Evolutionary conservation across 768 basidiomycete species (phyloP).

Genomic region (Lentinula sp.): DNA sequence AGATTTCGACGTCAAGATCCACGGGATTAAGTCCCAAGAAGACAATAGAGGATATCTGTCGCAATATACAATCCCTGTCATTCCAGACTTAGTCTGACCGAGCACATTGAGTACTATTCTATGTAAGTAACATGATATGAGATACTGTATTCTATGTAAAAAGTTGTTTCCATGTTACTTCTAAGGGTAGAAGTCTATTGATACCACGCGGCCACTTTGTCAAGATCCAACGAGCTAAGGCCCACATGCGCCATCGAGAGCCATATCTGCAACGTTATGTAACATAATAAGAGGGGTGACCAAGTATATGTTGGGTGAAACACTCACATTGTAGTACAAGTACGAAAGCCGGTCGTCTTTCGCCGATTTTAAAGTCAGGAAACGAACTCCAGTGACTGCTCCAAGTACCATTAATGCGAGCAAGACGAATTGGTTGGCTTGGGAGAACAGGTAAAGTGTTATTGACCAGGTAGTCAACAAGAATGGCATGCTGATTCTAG

Average conservation of each 20-base stretch:
- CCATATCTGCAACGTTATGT: background rate
- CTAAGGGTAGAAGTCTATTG: background rate
- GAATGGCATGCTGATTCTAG: conserved; percentile 14
- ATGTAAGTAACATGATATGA: background rate
- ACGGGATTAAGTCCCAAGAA: background rate
- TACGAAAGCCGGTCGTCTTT: conserved; percentile 4
- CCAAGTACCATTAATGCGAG: background rate
- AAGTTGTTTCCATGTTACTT: background rate
- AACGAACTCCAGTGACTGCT: conserved; percentile 1
- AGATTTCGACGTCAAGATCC: too few relatives aligned
- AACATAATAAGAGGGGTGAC: too few relatives aligned
- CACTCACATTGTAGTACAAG: conserved; percentile 8
- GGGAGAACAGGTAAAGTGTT: background rate
- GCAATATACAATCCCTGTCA: too few relatives aligned
- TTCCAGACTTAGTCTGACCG: too few relatives aligned
- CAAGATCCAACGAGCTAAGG: background rate
- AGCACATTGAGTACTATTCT: too few relatives aligned
- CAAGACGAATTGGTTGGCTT: background rate
- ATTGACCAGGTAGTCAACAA: background rate
- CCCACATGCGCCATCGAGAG: background rate
- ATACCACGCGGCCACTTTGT: background rate
- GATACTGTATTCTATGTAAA: background rate
- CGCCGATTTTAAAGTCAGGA: background rate
- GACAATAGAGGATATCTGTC: background rate
- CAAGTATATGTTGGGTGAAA: too few relatives aligned